Evolutionary conservation across 2,329 filamentous ascomycete species (phyloP), one percentile per base, ranked within the genome.

Genomic region (Aspergillus fumigatus): DNA sequence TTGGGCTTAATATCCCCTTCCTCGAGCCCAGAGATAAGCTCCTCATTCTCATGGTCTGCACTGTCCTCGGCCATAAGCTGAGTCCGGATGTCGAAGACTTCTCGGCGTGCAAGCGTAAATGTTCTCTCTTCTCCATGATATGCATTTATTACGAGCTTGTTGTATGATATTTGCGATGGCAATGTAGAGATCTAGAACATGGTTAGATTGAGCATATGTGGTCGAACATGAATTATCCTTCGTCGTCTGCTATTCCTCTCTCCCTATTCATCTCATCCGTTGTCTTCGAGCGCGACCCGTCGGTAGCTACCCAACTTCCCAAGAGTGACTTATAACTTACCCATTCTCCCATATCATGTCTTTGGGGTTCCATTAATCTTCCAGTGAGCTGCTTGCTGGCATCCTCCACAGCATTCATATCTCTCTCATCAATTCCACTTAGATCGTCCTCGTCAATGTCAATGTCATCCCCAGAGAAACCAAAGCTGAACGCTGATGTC

Each of bases 71-170:
- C 82, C 80, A 87, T 85, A 41, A 87, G 73, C 65, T 88, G 85
- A 1, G 85, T 76, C 26, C 83, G 80, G 40, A 87, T 81, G 63
- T 88, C 85, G 70, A 85, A 86, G 49, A 87, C 75, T 58, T 86
- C 83, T 50, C 85, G 79, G 38, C 84, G 80, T 1, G 82, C 82
- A 26, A 86, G 70, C 25, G 61, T 62, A 25, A 73, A 41, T 11
- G 54, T 58, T 47, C 29, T 53, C 19, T 59, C 26, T 23, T 25
- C 45, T 27, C 38, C 53, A 43, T 49, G 57, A 50, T 59, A 43
- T 21, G 53, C 70, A 67, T 23, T 75, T 73, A 83, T 76, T 19
- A 69, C 62, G 50, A 84, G 70, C 17, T 72, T 80, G 65, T 80
- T 82, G 72, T 83, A 87, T 61, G 81, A 83, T 54, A 88, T 75